phyloP scores from a whole-genome alignment of 176 grass and related monocot species.

The Pharus latifolius region DNA sequence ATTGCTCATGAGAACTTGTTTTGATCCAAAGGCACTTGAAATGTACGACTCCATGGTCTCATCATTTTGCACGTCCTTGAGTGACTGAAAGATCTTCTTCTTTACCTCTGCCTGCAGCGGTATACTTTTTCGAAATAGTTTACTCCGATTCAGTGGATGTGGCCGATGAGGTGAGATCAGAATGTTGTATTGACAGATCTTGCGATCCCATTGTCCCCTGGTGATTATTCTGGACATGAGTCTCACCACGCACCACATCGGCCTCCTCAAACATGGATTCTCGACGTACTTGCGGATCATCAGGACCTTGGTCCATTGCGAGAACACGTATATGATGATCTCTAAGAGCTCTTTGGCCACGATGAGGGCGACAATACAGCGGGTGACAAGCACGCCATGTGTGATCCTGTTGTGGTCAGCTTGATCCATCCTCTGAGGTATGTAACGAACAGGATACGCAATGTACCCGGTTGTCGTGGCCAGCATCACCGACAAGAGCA shows the following conservation, averaged over 20 bases:
- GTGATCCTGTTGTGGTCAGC: neutral
- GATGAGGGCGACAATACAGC: neutral
- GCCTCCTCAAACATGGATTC: fast-evolving
- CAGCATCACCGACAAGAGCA: neutral
- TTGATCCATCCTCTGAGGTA: neutral
- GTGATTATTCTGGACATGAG: neutral
- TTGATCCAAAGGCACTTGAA: neutral
- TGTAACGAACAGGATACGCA: neutral
- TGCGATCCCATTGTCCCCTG: neutral
- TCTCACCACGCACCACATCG: neutral
- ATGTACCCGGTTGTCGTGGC: neutral
- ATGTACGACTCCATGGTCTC: neutral
- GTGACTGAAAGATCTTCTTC: neutral
- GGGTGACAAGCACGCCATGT: neutral
- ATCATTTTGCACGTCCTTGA: neutral
- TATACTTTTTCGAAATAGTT: neutral
- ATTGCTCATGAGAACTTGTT: fast-evolving
- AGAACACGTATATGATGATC: neutral
- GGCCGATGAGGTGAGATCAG: neutral
- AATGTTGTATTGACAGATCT: neutral
- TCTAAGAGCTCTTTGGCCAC: neutral
- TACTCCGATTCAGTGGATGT: too few species aligned
- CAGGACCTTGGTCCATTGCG: neutral
- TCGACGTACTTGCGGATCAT: neutral
- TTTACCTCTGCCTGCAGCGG: neutral